These are phyloP conservation scores for Trichoderma hamatum DNA, from an alignment of 2,329 filamentous ascomycete genomes.

Conservation along the genomic window DNA sequence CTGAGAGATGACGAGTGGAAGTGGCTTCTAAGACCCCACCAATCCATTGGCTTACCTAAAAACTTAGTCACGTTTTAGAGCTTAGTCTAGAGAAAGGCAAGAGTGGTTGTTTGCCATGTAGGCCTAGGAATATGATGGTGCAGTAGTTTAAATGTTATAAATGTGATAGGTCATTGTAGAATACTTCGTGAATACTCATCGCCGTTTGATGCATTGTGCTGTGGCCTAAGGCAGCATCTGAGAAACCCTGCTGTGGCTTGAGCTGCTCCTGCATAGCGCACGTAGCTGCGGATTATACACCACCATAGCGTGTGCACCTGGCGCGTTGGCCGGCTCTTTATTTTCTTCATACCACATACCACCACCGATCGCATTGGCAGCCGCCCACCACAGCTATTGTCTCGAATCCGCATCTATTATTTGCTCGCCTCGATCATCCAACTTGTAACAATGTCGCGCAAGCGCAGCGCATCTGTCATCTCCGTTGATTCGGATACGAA, in stretches of 20 bases:
- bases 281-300: neutral
- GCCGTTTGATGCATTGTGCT: neutral
- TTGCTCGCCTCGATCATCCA: too few relatives aligned
- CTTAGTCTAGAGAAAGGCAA: neutral
- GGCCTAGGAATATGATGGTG: neutral
- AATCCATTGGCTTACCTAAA: neutral
- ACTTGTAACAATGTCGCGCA: conserved; percentile 38
- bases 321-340: neutral
- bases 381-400: too few relatives aligned
- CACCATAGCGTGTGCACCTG: neutral
- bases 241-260: neutral
- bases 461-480: conserved; percentile 41
- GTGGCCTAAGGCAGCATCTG: neutral
- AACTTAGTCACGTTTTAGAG: neutral
- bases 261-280: neutral
- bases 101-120: neutral
- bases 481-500: conserved; percentile 38
- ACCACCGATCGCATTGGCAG: neutral
- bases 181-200: neutral
- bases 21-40: neutral
- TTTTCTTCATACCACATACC: neutral
- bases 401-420: neutral
- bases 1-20: neutral
- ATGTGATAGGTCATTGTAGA: neutral
- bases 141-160: neutral